phyloP scores from a whole-genome alignment of 2,329 filamentous ascomycete species.

The Penicillium corylophilum region DNA sequence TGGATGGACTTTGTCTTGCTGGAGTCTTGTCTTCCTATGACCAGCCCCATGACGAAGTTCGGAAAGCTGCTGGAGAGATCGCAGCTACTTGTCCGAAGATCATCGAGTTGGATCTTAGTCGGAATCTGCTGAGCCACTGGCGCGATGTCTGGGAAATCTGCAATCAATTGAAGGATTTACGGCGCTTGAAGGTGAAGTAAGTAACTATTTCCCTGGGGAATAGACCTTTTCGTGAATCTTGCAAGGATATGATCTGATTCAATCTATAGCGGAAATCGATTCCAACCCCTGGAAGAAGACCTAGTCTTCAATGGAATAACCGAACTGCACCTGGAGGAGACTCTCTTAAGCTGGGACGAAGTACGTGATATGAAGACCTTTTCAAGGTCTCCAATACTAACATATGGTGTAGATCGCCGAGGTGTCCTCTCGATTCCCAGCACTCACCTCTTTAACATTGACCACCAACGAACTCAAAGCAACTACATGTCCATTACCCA shows the following conservation, averaged over 20 bases:
- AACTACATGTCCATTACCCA: constrained; percentile 30
- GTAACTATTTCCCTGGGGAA: no score
- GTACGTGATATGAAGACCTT: constrained; percentile 43
- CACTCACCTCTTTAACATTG: constrained; percentile 33
- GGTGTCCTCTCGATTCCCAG: constrained; percentile 36
- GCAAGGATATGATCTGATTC: constrained; percentile 15
- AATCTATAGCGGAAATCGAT: constrained; percentile 68
- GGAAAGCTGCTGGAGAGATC: constrained; percentile 49
- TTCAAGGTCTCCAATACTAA: constrained; percentile 10
- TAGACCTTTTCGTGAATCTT: background rate
- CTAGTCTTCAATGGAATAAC: constrained; percentile 53
- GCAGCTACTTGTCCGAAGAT: constrained; percentile 56
- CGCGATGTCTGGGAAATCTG: constrained; percentile 70
- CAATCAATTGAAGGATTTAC: constrained; percentile 64
- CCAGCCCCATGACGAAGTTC: constrained; percentile 12
- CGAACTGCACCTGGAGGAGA: constrained; percentile 67
- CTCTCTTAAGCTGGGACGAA: constrained; percentile 64
- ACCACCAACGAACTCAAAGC: constrained; percentile 39
- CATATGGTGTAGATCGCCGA: constrained; percentile 32
- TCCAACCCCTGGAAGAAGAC: constrained; percentile 43
- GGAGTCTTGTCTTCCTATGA: constrained; percentile 32
- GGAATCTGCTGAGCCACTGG: constrained; percentile 74
- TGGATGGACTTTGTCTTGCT: constrained; percentile 71
- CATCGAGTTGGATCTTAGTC: constrained; percentile 76
- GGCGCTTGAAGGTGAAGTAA: constrained; percentile 69